A percentile compares a stretch with the other conserved stretches of the same genome.
Evolutionary conservation across 768 basidiomycete genomes (phyloP).

Genomic region (Boletus insuetus): DNA sequence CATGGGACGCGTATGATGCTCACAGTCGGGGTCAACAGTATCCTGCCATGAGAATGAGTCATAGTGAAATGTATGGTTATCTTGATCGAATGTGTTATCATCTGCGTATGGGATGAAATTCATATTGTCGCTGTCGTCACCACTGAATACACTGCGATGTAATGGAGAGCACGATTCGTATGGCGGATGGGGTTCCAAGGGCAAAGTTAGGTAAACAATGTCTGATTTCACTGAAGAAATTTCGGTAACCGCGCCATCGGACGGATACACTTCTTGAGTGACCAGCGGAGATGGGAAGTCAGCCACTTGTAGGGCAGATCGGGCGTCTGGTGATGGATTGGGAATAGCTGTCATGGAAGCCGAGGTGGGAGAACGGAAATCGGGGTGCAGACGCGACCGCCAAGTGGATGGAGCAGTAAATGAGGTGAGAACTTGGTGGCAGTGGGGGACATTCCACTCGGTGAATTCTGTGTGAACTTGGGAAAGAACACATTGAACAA

Average conservation of each 20-base stretch:
- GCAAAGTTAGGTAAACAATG: constrained; percentile 5
- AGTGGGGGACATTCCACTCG: constrained; percentile 15
- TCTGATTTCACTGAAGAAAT: constrained; percentile 13
- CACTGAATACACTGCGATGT: constrained; percentile 44
- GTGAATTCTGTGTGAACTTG: constrained; percentile 28
- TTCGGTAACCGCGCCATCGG: constrained; percentile 10
- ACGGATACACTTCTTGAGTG: constrained; percentile 15
- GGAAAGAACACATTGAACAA: constrained; percentile 15
- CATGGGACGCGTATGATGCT: constrained; percentile 12
- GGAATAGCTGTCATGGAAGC: neutral
- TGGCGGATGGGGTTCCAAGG: constrained; percentile 32
- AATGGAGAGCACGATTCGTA: constrained; percentile 61
- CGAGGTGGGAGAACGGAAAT: constrained; percentile 3
- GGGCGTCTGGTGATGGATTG: neutral
- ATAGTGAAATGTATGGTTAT: constrained; percentile 41
- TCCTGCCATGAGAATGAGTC: constrained; percentile 50
- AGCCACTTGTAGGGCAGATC: neutral
- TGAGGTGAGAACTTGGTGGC: constrained; percentile 11
- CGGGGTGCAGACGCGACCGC: constrained; percentile 11
- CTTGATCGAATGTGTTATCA: constrained; percentile 49
- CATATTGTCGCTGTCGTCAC: constrained; percentile 58
- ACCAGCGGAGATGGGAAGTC: neutral
- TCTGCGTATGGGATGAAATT: constrained; percentile 63
- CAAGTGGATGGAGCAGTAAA: constrained; percentile 17
- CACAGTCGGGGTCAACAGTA: constrained; percentile 41